These are phyloP conservation scores for Vanrija sp. DNA, from an alignment of 1,284 basidiomycete genomes.

Conservation along the genomic window DNA sequence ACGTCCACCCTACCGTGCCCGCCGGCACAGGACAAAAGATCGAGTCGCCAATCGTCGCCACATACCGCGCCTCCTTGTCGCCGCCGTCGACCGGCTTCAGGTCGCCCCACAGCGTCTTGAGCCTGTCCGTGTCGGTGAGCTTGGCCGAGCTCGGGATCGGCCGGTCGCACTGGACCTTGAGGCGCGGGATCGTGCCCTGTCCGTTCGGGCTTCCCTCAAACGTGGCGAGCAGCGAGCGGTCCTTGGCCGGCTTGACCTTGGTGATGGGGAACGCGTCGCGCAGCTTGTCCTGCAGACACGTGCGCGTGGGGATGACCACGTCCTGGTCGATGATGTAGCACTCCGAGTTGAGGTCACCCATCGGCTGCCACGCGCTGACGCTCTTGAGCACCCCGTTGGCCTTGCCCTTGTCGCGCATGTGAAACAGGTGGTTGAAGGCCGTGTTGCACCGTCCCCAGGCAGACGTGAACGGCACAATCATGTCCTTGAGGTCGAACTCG, in stretches of 20 bases:
- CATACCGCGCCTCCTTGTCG: constrained; percentile 39
- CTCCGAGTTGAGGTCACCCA: constrained; percentile 32
- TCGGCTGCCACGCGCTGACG: constrained; percentile 23
- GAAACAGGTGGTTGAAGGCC: constrained; percentile 18
- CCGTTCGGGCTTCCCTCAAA: constrained; percentile 30
- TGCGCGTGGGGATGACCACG: constrained; percentile 33
- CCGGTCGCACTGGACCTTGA: constrained; percentile 25
- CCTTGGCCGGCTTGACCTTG: constrained; percentile 16
- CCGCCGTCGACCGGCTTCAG: constrained; percentile 10
- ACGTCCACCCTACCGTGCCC: constrained; percentile 42
- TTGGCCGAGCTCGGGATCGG: neutral
- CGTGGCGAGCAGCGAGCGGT: constrained; percentile 19
- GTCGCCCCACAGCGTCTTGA: constrained; percentile 5
- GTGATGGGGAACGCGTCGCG: constrained; percentile 17
- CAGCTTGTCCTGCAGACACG: constrained; percentile 28
- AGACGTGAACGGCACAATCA: constrained; percentile 47
- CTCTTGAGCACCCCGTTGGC: constrained; percentile 1
- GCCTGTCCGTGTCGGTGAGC: constrained; percentile 5
- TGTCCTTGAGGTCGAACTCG: constrained; percentile 21
- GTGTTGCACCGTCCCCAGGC: constrained; percentile 43
- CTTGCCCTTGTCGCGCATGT: constrained; percentile 10
- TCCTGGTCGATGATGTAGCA: constrained; percentile 34
- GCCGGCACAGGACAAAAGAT: constrained; percentile 46
- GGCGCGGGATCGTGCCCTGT: constrained; percentile 20
- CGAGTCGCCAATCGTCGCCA: constrained; percentile 39